phyloP scores from a whole-genome alignment of 148 eudicot species.

The Rhododendron williamsianum region DNA sequence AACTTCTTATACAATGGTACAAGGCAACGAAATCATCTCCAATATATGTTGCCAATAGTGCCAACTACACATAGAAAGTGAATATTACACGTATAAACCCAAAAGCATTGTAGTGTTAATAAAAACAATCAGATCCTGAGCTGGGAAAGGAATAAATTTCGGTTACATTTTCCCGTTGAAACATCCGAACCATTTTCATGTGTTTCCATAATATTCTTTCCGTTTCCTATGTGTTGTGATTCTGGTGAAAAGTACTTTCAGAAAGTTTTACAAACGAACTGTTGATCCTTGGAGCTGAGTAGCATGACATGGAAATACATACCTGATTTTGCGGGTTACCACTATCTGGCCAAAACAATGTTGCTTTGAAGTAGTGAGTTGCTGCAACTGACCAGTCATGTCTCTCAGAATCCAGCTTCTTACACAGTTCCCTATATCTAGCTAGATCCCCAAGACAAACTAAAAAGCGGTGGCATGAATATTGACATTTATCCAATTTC shows the following conservation, averaged over 20 bases:
- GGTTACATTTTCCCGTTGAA: not conserved
- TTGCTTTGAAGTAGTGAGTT: slow-evolving; percentile 60
- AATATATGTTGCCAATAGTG: slow-evolving; percentile 70
- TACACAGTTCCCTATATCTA: slow-evolving; percentile 62
- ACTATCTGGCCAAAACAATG: slow-evolving; percentile 69
- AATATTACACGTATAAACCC: slow-evolving; percentile 8
- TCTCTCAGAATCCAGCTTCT: slow-evolving; percentile 35
- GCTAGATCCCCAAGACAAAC: slow-evolving; percentile 91
- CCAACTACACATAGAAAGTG: slow-evolving; percentile 54
- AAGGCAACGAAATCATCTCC: slow-evolving; percentile 83
- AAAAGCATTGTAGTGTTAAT: not conserved
- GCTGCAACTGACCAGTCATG: slow-evolving; percentile 78
- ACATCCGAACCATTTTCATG: not conserved
- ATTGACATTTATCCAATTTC: slow-evolving; percentile 44
- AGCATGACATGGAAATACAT: slow-evolving; percentile 7
- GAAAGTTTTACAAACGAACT: not conserved
- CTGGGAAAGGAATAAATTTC: not conserved
- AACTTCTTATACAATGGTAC: slow-evolving; percentile 83
- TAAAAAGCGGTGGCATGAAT: slow-evolving; percentile 66
- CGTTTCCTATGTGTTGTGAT: not conserved
- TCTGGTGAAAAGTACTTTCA: not conserved
- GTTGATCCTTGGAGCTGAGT: not conserved
- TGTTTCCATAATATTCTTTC: not conserved
- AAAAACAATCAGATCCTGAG: not conserved
- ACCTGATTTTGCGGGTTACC: slow-evolving; percentile 99